A percentile compares a stretch with the other conserved stretches of the same genome.
Conservation (phyloP, 805 yeast genomes). For the Hanseniaspora lindneri region DNA sequence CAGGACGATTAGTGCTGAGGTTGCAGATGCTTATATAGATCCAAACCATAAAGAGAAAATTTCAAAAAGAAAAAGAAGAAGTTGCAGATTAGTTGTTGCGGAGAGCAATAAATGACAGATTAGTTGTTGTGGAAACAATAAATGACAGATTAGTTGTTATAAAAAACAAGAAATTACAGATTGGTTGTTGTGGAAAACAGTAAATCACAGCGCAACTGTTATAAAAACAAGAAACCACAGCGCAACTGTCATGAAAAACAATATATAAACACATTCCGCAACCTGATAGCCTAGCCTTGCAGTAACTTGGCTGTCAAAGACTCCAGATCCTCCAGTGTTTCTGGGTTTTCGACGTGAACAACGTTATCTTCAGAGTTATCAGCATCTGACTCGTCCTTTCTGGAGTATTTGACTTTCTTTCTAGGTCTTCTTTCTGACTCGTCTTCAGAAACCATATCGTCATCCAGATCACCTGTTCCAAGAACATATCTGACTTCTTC, state of each 20-base stretch:
- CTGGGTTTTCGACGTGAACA: conserved; percentile 75
- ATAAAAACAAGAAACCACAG: too few species aligned
- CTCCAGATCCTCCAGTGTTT: conserved; percentile 86
- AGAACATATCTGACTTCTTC: conserved; percentile 22
- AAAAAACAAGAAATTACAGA: background rate
- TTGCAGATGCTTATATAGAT: too few species aligned
- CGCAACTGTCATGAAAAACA: too few species aligned
- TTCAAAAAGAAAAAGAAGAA: too few species aligned
- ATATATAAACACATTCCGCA: too few species aligned
- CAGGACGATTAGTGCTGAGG: conserved; percentile 70
- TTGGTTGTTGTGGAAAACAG: too few species aligned
- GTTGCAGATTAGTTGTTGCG: too few species aligned
- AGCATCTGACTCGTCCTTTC: conserved; percentile 25
- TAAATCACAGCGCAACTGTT: too few species aligned
- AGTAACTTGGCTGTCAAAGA: conserved; percentile 54
- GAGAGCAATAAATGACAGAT: too few species aligned
- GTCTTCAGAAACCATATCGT: conserved; percentile 26
- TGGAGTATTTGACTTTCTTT: conserved; percentile 30
- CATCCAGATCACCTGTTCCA: conserved; percentile 29
- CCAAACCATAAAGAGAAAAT: too few species aligned
- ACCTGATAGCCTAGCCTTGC: conserved; percentile 17
- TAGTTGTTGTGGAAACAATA: too few species aligned
- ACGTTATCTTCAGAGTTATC: conserved; percentile 28
- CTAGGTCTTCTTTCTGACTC: conserved; percentile 29
- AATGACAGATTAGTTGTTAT: too few species aligned